Evolutionary conservation across 257 asterid genomes (phyloP), one percentile per base, ranked within the genome.

Genomic region (Przewalskia tangutica): DNA sequence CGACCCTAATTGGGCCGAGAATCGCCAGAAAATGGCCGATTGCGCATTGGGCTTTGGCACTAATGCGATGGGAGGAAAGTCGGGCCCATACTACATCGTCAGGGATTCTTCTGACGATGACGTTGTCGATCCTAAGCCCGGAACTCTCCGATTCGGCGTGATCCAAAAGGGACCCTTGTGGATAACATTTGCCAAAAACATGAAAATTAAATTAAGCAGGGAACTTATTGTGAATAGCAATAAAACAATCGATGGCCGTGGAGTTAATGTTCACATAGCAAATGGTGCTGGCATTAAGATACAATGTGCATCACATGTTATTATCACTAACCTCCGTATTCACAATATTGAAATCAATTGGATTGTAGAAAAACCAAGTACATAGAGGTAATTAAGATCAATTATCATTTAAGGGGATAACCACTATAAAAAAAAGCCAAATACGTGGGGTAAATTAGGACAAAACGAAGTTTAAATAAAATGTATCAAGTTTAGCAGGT

Each of bases 241-340:
- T 48, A 87, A 87, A 38, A 87, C 89, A 17, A 87, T 87, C 4
- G 89, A 87, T 34, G 89, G 88, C 3, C 86, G 89, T 13, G 89
- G 89, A 11, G 79, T 11, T 5, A 81, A 44, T 16, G 81, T 87
- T 18, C 85, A 82, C 40, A 87, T 87, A 8, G 56, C 80, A n/a
- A 51, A 68, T 36, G 89, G 89, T 42, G 84, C 88, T 3, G 89
- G 89, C 7, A 79, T 87, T 56, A 84, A 82, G 10, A 27, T 87
- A 66, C 88, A 84, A 63, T 66, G 17, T 59, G 70, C 77, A 4
- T 20, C 16, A 14, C 77, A 84, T 9, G 38, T 87, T 17, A 82
- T 87, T 40, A 82, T 87, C 42, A 38, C 55, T 7, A 81, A 83
- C 53, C 11, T 86, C 7, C 87, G 56, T 4, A 82, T 86, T 63